Percentiles rank a stretch among this genome's conserved stretches.
These are phyloP conservation scores for Auriscalpium vulgare DNA, from an alignment of 768 basidiomycete species.

Conservation along the genomic window DNA sequence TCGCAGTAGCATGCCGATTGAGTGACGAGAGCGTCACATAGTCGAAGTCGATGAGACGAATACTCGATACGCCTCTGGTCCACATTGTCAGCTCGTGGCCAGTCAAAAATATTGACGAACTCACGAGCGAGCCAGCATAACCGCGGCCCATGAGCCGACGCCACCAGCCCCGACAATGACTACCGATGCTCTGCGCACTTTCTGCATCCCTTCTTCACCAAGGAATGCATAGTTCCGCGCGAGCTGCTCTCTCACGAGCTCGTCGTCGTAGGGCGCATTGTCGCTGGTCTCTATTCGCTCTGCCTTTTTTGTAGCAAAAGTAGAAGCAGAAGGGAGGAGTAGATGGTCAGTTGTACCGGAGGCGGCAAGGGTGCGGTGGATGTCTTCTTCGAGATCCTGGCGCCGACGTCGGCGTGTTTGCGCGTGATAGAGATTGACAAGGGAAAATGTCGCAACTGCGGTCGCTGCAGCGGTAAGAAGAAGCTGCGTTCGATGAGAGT, in stretches of 20 bases:
- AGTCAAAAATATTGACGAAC: conserved; percentile 23
- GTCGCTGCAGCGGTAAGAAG: conserved; percentile 57
- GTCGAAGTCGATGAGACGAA: conserved; percentile 91
- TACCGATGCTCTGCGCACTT: conserved; percentile 65
- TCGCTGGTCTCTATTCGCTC: background rate
- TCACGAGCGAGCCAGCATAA: conserved; percentile 88
- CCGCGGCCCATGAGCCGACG: conserved; percentile 92
- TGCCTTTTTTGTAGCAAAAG: background rate
- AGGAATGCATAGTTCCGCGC: conserved; percentile 94
- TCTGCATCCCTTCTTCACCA: conserved; percentile 80
- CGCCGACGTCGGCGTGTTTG: conserved; percentile 41
- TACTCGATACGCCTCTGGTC: conserved; percentile 60
- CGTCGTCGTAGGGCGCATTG: conserved; percentile 53
- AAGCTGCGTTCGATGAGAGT: conserved; percentile 57
- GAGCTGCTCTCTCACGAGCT: conserved; percentile 80
- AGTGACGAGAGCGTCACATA: conserved; percentile 91
- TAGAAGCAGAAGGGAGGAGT: conserved; percentile 3
- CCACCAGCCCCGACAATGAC: conserved; percentile 94
- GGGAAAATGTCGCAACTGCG: conserved; percentile 50
- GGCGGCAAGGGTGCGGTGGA: conserved; percentile 39
- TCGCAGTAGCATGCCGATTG: conserved; percentile 90
- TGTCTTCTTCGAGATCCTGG: conserved; percentile 48
- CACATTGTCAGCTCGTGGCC: background rate
- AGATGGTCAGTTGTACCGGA: background rate
- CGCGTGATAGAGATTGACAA: conserved; percentile 51